phyloP scores from a whole-genome alignment of 495 filamentous ascomycete genomes.

The Penicillium daleae region DNA sequence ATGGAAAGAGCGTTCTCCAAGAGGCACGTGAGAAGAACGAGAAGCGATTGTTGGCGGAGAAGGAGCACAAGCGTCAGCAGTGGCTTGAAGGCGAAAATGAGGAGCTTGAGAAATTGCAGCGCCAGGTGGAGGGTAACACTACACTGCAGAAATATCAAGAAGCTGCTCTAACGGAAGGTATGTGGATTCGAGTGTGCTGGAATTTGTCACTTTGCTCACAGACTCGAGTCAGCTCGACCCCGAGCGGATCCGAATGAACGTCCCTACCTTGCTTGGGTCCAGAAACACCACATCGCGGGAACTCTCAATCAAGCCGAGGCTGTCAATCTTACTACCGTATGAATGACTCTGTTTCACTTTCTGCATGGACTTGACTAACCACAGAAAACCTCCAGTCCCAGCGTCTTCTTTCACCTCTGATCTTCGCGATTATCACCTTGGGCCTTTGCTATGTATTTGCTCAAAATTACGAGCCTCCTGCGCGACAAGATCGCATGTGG shows the following conservation, averaged over 20 bases:
- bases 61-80: slow-evolving; percentile 51
- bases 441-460: slow-evolving; percentile 58
- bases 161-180: slow-evolving; percentile 43
- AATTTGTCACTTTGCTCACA: slow-evolving; percentile 16
- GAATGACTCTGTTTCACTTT: slow-evolving; percentile 1
- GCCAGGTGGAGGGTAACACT: slow-evolving; percentile 47
- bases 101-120: slow-evolving; percentile 44
- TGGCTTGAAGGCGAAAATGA: slow-evolving; percentile 49
- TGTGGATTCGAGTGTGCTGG: neutral
- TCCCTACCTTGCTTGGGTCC: slow-evolving; percentile 53
- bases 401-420: slow-evolving; percentile 67
- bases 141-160: slow-evolving; percentile 55
- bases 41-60: slow-evolving; percentile 44
- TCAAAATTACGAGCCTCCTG: slow-evolving; percentile 65
- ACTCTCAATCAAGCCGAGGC: slow-evolving; percentile 41
- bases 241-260: slow-evolving; percentile 49
- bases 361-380: slow-evolving; percentile 3
- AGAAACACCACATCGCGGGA: slow-evolving; percentile 48
- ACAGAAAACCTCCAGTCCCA: slow-evolving; percentile 36
- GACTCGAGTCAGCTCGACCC: slow-evolving; percentile 35
- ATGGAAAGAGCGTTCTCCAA: slow-evolving; percentile 52
- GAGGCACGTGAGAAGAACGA: slow-evolving; percentile 55
- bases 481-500: slow-evolving; percentile 61
- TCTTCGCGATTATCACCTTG: slow-evolving; percentile 57
- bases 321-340: slow-evolving; percentile 41